Conservation (phyloP, 768 basidiomycete genomes). For the Strobilomyces echinocephalus region DNA sequence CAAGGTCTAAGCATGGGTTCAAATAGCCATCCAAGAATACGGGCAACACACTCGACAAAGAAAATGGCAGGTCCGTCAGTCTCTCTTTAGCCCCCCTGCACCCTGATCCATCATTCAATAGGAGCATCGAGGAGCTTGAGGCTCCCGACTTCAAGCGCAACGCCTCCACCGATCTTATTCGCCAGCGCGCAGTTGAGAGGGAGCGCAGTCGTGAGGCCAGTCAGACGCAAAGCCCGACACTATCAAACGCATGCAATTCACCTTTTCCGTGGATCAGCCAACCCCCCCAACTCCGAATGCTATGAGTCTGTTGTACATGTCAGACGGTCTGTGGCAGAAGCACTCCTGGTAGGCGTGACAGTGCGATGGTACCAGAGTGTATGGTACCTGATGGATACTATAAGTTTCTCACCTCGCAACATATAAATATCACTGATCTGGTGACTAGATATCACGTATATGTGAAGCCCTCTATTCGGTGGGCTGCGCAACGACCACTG, state of each 20-base stretch:
- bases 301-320: too few species aligned
- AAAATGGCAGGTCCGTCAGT: conserved; percentile 74
- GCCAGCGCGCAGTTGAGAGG: conserved; percentile 68
- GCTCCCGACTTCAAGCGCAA: conserved; percentile 80
- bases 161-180: conserved; percentile 46
- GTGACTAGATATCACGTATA: too few species aligned
- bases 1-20: conserved; percentile 83
- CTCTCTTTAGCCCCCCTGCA: conserved; percentile 4
- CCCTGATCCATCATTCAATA: conserved; percentile 27
- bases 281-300: conserved; percentile 4
- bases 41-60: conserved; percentile 90
- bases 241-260: conserved; percentile 87
- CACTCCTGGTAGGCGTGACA: too few species aligned
- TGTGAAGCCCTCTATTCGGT: too few species aligned
- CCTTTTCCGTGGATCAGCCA: conserved; percentile 77
- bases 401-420: too few species aligned
- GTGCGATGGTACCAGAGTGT: too few species aligned
- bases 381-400: too few species aligned
- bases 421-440: too few species aligned
- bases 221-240: conserved; percentile 58
- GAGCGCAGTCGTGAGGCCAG: conserved; percentile 73
- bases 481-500: too few species aligned
- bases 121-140: conserved; percentile 79
- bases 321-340: too few species aligned
- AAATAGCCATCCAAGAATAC: conserved; percentile 83